Evolutionary conservation across 805 yeast species (phyloP).

Genomic region (Saturnispora bothae): DNA sequence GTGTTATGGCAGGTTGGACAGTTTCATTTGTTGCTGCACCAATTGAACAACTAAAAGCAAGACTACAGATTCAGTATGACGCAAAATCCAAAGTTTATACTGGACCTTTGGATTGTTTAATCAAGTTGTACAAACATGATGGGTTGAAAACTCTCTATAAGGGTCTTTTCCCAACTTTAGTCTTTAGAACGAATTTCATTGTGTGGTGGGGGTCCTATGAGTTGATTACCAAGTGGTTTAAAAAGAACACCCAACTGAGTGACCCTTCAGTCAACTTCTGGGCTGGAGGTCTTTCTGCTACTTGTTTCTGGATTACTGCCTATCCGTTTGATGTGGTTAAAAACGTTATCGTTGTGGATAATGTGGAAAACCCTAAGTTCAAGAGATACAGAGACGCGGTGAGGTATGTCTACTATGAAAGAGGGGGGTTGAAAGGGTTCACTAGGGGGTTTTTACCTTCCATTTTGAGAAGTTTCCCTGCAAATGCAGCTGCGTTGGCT

Average conservation of each 20-base stretch:
- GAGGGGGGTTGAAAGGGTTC: constrained; percentile 59
- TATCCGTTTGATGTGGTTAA: constrained; percentile 85
- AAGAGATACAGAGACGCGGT: constrained; percentile 66
- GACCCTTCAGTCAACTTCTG: constrained; percentile 73
- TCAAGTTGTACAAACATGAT: constrained; percentile 43
- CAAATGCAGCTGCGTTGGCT: constrained; percentile 87
- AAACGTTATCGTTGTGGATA: constrained; percentile 75
- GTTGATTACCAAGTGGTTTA: constrained; percentile 58
- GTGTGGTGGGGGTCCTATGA: constrained; percentile 96
- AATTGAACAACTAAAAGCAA: constrained; percentile 79
- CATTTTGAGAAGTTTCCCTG: constrained; percentile 77
- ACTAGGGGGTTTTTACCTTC: constrained; percentile 75
- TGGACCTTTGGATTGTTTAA: constrained; percentile 75
- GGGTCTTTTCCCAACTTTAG: constrained; percentile 77
- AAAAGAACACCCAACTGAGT: constrained; percentile 51
- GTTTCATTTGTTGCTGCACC: constrained; percentile 96
- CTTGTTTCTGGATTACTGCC: constrained; percentile 82
- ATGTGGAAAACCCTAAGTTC: constrained; percentile 60
- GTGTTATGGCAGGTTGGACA: constrained; percentile 81
- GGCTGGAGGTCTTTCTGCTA: constrained; percentile 84
- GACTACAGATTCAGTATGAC: constrained; percentile 84
- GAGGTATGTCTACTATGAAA: constrained; percentile 47
- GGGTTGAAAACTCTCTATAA: constrained; percentile 70
- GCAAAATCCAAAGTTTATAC: constrained; percentile 52
- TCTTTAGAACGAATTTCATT: constrained; percentile 76